Evolutionary conservation across 2,329 filamentous ascomycete genomes (phyloP), one percentile per base, ranked within the genome.

Genomic region (Aspergillus glaucus): DNA sequence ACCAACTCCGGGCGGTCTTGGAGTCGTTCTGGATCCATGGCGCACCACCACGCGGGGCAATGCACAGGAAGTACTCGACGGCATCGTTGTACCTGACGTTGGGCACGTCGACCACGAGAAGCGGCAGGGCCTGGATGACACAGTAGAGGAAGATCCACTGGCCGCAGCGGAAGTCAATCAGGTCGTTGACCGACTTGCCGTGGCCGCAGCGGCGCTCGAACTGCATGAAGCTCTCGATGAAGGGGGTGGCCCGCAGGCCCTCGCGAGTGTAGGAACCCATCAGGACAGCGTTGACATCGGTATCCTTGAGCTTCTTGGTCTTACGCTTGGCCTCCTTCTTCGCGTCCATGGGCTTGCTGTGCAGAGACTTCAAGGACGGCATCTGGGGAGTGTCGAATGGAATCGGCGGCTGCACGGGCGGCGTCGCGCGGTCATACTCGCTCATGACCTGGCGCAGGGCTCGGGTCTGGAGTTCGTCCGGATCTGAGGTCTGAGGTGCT

Each of bases 391-490:
- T 76, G 63, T 97, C 92, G 62, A 92, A 97, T 0, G 93, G 92
- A 48, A 97, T 83, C 0, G 92, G 89, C 0, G 93, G 93, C 50
- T 92, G 81, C 0, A 97, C 90, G 0, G 93, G 93, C 1, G 92
- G 89, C 12, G 85, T 88, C 7, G 87, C 92, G 51, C 86, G 82
- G 64, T 98, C 93, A 62, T 90, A 96, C 69, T 97, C 92, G 56
- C 81, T 84, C 54, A 96, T 77, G 10, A 96, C 80, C 53, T 84
- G 85, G 47, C 92, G 83, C 42, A 97, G 74, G 2, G 87, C 88
- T 36, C 84, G 79, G 22, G 82, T 75, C 9, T 81, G 77, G 21
- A 85, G 79, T 52, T 86, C 81, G 19, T 78, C 74, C 4, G 65
- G 55, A 43, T 73, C 71, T 10, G 73, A 69, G 3, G 73, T 66